Evolutionary conservation across 306 rosid genomes (phyloP).

Genomic region (Sphenostylis stenocarpa): DNA sequence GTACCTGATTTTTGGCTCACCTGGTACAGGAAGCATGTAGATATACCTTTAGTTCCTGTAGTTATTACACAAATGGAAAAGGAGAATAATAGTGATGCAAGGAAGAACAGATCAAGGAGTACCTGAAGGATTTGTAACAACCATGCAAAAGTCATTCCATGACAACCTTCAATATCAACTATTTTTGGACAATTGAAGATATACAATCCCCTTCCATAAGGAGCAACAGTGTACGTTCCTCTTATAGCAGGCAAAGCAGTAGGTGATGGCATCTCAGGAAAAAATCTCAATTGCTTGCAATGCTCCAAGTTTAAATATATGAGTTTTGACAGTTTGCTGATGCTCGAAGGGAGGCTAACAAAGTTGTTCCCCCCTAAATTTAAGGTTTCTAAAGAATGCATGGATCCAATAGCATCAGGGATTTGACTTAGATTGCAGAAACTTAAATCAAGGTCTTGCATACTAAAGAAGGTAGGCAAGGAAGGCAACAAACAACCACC

Average conservation of each 20-base stretch:
- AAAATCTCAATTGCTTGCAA: background rate
- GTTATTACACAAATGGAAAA: background rate
- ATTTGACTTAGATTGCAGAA: slow-evolving; percentile 21
- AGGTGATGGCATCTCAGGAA: background rate
- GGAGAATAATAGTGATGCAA: background rate
- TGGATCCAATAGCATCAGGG: slow-evolving; percentile 14
- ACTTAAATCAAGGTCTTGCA: background rate
- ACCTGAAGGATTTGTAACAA: slow-evolving; percentile 20
- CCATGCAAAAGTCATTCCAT: slow-evolving; percentile 5
- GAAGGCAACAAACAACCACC: background rate
- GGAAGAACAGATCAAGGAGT: too few relatives aligned
- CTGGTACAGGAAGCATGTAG: background rate
- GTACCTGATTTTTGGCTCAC: background rate
- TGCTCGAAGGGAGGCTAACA: background rate
- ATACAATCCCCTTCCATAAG: background rate
- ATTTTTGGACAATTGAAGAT: slow-evolving; percentile 8
- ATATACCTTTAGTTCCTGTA: too few relatives aligned
- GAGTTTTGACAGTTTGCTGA: slow-evolving; percentile 1
- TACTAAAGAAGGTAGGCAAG: background rate
- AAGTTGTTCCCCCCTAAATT: slow-evolving; percentile 4
- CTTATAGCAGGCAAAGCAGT: too few relatives aligned
- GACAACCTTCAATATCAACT: background rate
- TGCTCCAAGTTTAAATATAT: background rate
- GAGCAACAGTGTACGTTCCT: too few relatives aligned
- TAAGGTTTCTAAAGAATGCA: background rate